phyloP scores from a whole-genome alignment of 164 flowering plant genomes.

The Annona cherimola region DNA sequence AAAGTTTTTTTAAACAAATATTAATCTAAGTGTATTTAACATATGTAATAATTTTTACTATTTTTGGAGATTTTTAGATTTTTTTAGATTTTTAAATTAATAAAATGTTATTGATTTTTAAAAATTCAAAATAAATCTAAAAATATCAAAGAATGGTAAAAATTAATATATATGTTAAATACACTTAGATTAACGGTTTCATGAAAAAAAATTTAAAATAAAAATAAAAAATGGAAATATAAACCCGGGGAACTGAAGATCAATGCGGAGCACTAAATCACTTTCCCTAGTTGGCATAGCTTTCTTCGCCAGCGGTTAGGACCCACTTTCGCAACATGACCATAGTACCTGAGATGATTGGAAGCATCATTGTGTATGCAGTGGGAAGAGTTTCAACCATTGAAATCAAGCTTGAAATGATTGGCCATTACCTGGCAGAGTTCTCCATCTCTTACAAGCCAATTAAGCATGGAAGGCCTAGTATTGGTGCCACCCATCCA shows the following conservation, averaged over 20 bases:
- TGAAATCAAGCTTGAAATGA: conserved; percentile 19
- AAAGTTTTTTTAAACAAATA: no score
- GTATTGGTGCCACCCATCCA: conserved; percentile 20
- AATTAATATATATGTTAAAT: no score
- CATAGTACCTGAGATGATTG: conserved; percentile 18
- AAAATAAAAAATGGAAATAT: background rate
- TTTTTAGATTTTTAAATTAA: no score
- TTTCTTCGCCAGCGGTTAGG: background rate
- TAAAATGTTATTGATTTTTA: no score
- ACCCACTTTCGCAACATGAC: conserved; percentile 20
- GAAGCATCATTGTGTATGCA: conserved; percentile 14
- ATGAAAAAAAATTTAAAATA: no score
- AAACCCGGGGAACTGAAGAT: conserved; percentile 1
- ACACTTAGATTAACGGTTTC: no score
- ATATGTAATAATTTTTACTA: no score
- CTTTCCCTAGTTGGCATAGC: conserved; percentile 11
- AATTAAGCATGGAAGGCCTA: conserved; percentile 17
- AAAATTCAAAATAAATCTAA: no score
- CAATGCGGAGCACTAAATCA: no score
- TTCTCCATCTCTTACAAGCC: conserved; percentile 18
- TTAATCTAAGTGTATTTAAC: no score
- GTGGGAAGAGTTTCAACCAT: conserved; percentile 17
- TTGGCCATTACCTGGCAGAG: conserved; percentile 16
- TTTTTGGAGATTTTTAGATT: no score
- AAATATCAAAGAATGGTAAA: no score